Percentiles rank a stretch among this genome's conserved stretches.
Evolutionary conservation across 2,329 filamentous ascomycete genomes (phyloP).

Genomic region (Monosporascus sp.): DNA sequence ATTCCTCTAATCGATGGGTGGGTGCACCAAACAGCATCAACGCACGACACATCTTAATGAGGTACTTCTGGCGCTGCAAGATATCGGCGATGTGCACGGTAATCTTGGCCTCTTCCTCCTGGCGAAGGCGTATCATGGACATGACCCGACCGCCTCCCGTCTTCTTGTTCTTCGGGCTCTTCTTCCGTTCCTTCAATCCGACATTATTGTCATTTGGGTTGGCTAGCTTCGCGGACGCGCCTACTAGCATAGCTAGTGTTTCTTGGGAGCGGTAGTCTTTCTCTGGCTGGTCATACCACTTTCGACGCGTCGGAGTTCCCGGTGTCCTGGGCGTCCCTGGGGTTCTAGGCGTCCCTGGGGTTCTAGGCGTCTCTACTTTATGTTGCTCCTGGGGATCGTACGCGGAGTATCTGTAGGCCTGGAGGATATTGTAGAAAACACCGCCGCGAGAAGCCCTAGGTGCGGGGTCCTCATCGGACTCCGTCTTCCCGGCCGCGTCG

Average conservation of each 20-base stretch:
- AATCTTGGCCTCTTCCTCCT: conserved; percentile 35
- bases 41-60: conserved; percentile 71
- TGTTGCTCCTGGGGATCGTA: conserved; percentile 14
- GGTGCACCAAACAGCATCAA: conserved; percentile 89
- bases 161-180: conserved; percentile 27
- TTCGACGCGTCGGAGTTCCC: conserved; percentile 32
- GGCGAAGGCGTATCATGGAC: conserved; percentile 28
- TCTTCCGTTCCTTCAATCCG: conserved; percentile 15
- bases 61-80: conserved; percentile 62
- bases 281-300: conserved; percentile 34
- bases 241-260: conserved; percentile 36
- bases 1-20: conserved; percentile 86
- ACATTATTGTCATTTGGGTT: conserved; percentile 13
- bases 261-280: conserved; percentile 35
- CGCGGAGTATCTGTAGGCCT: conserved; percentile 13
- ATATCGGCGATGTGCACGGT: conserved; percentile 54
- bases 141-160: conserved; percentile 24
- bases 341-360: conserved; percentile 21
- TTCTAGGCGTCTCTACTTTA: conserved; percentile 5
- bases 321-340: conserved; percentile 23
- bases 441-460: conserved; percentile 11
- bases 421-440: conserved; percentile 21
- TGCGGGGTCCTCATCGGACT: conserved; percentile 6
- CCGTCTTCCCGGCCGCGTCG: background rate
- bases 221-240: conserved; percentile 16